Evolutionary conservation across 2,329 filamentous ascomycete genomes (phyloP).

Genomic region (Berkeleyomyces rouxiae): DNA sequence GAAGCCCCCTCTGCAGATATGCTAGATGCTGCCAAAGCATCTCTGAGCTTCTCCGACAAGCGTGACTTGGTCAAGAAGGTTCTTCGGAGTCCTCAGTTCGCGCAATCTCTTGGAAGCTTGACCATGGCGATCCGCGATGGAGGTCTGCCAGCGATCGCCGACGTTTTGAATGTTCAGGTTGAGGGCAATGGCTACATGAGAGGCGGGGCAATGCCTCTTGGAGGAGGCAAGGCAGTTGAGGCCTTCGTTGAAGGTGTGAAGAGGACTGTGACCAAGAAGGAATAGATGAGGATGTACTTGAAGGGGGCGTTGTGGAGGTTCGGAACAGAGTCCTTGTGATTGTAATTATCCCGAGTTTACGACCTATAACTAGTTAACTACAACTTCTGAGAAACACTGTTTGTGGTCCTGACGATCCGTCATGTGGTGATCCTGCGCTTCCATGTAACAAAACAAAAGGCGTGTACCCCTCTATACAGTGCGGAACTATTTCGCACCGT

Average conservation of each 20-base stretch:
- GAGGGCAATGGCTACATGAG: conserved; percentile 70
- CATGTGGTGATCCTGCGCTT: neutral
- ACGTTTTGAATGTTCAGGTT: conserved; percentile 66
- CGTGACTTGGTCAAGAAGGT: conserved; percentile 66
- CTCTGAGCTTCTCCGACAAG: conserved; percentile 61
- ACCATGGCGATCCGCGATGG: conserved; percentile 82
- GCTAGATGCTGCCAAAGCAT: conserved; percentile 55
- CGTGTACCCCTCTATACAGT: neutral
- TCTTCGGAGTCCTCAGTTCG: conserved; percentile 76
- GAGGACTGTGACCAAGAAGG: conserved; percentile 39
- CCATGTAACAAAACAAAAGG: neutral
- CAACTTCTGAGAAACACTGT: neutral
- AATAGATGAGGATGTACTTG: neutral
- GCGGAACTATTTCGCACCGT: neutral
- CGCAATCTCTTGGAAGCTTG: conserved; percentile 68
- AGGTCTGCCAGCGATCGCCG: conserved; percentile 74
- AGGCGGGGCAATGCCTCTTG: conserved; percentile 66
- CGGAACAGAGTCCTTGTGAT: neutral
- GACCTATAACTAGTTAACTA: no score
- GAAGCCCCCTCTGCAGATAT: conserved; percentile 51
- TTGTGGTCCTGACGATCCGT: neutral
- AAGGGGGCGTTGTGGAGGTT: neutral
- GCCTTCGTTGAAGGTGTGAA: conserved; percentile 83
- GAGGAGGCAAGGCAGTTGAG: conserved; percentile 75
- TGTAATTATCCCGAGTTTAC: neutral